A percentile compares a stretch with the other conserved stretches of the same genome.
Conservation (phyloP, 345 rosid genomes). For the Sisymbrium altissimum region DNA sequence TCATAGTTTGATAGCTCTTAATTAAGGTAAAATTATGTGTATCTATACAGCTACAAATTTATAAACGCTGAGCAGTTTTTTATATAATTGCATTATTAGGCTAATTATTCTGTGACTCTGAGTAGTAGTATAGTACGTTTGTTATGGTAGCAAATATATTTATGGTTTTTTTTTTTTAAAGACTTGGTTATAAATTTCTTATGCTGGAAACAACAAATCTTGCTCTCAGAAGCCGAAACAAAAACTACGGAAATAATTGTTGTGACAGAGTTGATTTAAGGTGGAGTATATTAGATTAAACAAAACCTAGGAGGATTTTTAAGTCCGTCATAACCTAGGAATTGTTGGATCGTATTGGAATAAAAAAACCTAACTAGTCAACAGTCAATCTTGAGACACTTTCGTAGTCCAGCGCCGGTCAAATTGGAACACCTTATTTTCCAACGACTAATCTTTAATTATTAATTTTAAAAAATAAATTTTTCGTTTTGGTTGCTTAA, state of each 20-base stretch:
- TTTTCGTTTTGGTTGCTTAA: not conserved
- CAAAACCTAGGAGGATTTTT: not conserved
- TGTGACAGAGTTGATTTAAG: not conserved
- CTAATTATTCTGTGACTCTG: not conserved
- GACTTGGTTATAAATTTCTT: not conserved
- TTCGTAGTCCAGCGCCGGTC: constrained; percentile 15
- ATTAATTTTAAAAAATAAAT: not conserved
- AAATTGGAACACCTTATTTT: constrained; percentile 4
- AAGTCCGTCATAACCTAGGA: not conserved
- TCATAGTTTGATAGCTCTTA: not conserved
- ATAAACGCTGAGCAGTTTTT: not conserved
- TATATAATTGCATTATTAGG: not conserved
- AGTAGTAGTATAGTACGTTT: not conserved
- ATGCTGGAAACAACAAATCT: not conserved
- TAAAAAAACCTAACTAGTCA: constrained; percentile 2
- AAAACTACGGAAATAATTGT: not conserved
- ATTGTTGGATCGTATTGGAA: not conserved
- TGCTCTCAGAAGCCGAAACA: not conserved
- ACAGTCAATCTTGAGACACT: constrained; percentile 24
- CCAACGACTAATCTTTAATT: not conserved
- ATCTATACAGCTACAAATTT: not conserved
- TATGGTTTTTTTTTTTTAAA: too few relatives aligned
- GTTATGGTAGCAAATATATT: not conserved
- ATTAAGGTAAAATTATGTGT: not conserved
- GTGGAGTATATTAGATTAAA: too few relatives aligned